A percentile compares a stretch with the other conserved stretches of the same genome.
Evolutionary conservation across 176 grass and related monocot genomes (phyloP).

Genomic region (Rhynchospora pubera): DNA sequence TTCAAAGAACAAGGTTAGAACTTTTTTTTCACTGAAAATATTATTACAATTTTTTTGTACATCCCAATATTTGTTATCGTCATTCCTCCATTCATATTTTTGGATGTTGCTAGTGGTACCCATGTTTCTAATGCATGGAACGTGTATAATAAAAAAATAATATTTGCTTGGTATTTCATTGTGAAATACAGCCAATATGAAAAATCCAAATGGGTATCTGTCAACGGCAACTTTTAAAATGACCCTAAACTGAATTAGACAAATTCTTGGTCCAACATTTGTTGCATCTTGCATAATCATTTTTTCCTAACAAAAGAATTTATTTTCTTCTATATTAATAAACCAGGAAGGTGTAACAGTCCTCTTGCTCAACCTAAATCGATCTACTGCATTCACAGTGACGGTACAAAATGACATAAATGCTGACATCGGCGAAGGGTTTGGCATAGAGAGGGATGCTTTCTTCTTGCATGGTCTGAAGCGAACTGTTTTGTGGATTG

Average conservation of each 20-base stretch:
- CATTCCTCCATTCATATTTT: background rate
- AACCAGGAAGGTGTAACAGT: conserved; percentile 60
- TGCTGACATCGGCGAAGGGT: conserved; percentile 34
- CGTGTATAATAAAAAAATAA: background rate
- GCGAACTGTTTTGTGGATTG: conserved; percentile 75
- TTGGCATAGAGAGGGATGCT: conserved; percentile 44
- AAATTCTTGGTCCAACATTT: background rate
- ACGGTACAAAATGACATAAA: conserved; percentile 63
- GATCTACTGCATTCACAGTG: conserved; percentile 47
- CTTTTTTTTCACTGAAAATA: background rate
- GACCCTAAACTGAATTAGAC: background rate
- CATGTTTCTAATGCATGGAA: background rate
- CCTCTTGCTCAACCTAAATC: conserved; percentile 83
- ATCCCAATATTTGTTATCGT: background rate
- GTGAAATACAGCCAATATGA: background rate
- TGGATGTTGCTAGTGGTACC: background rate
- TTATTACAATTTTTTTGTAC: background rate
- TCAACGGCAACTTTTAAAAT: background rate
- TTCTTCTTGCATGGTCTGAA: conserved; percentile 53
- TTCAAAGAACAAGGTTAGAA: conserved; percentile 51
- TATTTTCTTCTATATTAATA: conserved; percentile 8
- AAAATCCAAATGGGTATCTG: background rate
- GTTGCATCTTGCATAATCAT: background rate
- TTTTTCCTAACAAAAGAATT: background rate
- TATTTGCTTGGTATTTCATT: background rate